Conservation (phyloP, 305 asterid genomes). For the Rubia peregrina region DNA sequence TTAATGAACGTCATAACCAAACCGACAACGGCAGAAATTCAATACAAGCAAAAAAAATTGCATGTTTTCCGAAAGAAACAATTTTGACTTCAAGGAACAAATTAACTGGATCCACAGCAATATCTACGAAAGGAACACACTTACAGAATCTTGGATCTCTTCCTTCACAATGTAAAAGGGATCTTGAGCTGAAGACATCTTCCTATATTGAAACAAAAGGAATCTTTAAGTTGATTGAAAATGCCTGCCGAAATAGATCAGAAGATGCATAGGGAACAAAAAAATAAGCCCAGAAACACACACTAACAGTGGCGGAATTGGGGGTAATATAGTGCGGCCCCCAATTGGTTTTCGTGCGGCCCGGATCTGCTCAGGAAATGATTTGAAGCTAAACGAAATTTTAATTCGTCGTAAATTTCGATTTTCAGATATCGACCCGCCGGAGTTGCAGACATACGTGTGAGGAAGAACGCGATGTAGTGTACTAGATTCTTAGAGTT, state of each 20-base stretch:
- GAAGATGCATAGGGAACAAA: background rate
- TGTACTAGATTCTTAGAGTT: too few relatives aligned
- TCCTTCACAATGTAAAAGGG: conserved; percentile 91
- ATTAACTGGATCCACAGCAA: background rate
- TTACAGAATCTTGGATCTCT: conserved; percentile 94
- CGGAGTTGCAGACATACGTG: too few relatives aligned
- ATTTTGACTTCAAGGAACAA: background rate
- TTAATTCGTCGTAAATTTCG: too few relatives aligned
- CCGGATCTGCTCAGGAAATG: too few relatives aligned
- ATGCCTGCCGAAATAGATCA: background rate
- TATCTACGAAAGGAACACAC: conserved; percentile 20
- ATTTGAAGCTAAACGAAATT: too few relatives aligned
- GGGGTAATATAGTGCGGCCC: too few relatives aligned
- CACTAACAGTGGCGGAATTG: background rate
- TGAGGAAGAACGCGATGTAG: too few relatives aligned
- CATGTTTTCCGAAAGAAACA: background rate
- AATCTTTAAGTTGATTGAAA: conserved; percentile 15
- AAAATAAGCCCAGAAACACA: background rate
- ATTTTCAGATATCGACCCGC: too few relatives aligned
- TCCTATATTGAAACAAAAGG: background rate
- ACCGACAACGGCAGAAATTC: background rate
- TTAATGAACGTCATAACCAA: background rate
- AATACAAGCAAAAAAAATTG: background rate
- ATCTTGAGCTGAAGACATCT: conserved; percentile 60
- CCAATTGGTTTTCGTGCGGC: too few relatives aligned